These are phyloP conservation scores for Metroxylon sagu DNA, from an alignment of 176 grass and related monocot genomes.

Conservation along the genomic window DNA sequence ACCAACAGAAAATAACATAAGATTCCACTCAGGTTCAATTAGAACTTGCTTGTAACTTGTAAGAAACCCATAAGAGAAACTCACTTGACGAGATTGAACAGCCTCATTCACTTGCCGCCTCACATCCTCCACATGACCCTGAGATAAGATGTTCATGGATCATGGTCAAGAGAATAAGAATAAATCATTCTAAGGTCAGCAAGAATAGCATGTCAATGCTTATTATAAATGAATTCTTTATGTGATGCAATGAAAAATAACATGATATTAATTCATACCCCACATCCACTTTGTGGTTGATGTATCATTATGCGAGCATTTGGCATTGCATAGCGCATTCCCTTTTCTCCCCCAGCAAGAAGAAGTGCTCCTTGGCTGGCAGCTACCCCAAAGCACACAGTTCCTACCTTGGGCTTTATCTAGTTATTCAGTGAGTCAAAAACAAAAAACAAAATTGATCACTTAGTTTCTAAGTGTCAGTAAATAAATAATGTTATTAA, in stretches of 20 bases:
- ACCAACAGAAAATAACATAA: no score
- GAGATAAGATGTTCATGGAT: slow-evolving; percentile 2
- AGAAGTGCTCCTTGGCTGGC: slow-evolving; percentile 83
- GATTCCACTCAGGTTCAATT: no score
- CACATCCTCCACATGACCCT: slow-evolving; percentile 76
- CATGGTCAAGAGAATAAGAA: no score
- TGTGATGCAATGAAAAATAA: background rate
- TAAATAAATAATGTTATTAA: background rate
- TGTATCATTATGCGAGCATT: slow-evolving; percentile 96
- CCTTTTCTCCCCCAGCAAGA: slow-evolving; percentile 92
- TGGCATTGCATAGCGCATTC: slow-evolving; percentile 96
- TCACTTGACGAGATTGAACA: slow-evolving; percentile 65
- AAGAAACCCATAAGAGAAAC: slow-evolving; percentile 3
- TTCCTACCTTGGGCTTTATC: slow-evolving; percentile 94
- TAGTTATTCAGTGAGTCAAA: slow-evolving; percentile 24
- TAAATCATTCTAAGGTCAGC: background rate
- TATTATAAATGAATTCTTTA: background rate
- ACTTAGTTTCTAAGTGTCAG: background rate
- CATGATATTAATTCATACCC: slow-evolving; percentile 37
- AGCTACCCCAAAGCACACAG: slow-evolving; percentile 82
- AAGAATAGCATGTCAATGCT: slow-evolving; percentile 3
- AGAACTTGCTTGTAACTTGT: background rate
- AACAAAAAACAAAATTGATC: slow-evolving; percentile 12
- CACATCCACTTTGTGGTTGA: slow-evolving; percentile 82
- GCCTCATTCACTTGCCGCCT: slow-evolving; percentile 65